Percentiles rank a stretch among this genome's conserved stretches.
Evolutionary conservation across 805 yeast species (phyloP).

Genomic region (Sungouiozyma intestinalis): DNA sequence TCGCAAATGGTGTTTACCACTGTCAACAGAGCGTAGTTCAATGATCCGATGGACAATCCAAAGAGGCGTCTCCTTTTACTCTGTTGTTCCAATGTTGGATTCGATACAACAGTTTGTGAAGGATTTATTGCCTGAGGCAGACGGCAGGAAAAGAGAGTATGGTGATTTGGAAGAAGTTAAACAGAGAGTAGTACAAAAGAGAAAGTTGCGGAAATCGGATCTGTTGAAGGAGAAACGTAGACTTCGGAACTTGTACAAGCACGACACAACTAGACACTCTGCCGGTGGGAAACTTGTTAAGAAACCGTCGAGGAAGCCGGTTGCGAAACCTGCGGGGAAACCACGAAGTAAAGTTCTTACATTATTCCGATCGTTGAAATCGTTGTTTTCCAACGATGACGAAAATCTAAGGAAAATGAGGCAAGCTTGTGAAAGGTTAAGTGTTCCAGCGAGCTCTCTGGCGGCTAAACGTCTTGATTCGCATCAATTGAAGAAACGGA

Average conservation of each 20-base stretch:
- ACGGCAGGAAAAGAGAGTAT: conserved; percentile 2
- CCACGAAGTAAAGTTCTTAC: background rate
- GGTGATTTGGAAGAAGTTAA: conserved; percentile 3
- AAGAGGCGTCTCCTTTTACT: no score
- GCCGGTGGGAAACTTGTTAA: background rate
- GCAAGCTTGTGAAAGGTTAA: conserved; percentile 12
- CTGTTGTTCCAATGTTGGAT: background rate
- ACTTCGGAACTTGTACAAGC: background rate
- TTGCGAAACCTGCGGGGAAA: background rate
- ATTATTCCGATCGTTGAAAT: conserved; percentile 1
- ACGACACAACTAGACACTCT: background rate
- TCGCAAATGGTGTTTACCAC: no score
- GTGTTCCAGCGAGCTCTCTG: conserved; percentile 2
- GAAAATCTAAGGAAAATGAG: conserved; percentile 15
- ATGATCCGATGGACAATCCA: no score
- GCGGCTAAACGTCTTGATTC: background rate
- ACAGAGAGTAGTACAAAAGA: background rate
- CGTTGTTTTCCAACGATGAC: conserved; percentile 14
- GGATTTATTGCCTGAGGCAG: background rate
- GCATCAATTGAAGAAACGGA: conserved; percentile 12
- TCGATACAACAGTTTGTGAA: background rate
- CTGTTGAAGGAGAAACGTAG: background rate
- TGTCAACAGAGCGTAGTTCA: no score
- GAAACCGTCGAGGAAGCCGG: background rate
- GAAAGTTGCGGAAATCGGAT: background rate